Base-by-base conservation (phyloP, 164 flowering plant species). In the Santalum album region DNA sequence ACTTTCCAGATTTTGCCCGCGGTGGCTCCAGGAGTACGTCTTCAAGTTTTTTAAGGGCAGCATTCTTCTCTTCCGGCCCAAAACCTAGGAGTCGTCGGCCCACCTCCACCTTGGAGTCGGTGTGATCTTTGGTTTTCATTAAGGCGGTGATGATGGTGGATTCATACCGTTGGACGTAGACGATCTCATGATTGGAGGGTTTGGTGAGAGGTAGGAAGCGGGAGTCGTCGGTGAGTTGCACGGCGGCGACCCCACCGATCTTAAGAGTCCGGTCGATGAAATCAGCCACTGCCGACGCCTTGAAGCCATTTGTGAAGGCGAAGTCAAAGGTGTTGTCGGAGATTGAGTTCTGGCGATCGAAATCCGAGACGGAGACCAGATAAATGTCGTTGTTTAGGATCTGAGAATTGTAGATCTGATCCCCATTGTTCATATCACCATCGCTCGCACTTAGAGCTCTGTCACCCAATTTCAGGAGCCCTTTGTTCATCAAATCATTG, bases 21-120 rank as follows among this genome's bases (percentile, higher is more conserved):
- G 90, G 97, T 6, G 97, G 94, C 46, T 90, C 97, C 0, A 90
- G 78, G 11, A 80, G 80, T 4, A 74, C 89, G 16, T 81, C 94
- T 58, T 87, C 97, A 0, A 90, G 79, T 0, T 74, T 71, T 23
- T 63, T 50, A 62, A 87, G 61, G 2, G 86, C 91, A 0, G 67
- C 81, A 55, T 67, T 80, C 67, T 69, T 81, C 0, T 77, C 77
- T 38, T 75, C 83, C 2, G 70, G 42, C 2, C 59, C 43, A 12
- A 55, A 55, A 9, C 58, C 65, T 0, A 57, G 63, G 0, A 77
- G 73, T 18, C 36, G 0, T 9, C 0, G 22, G 7, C 11, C 47
- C 55, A 0, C 21, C n/a, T 6, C 10, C 36, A 32, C 36, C 36
- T 32, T 1, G 36, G 36, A 0, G 36, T 7, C 36, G 0, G 36